Evolutionary conservation across 225 moss, liverwort and hornwort genomes (phyloP).

Genomic region (Rhytidiadelphus loreus): DNA sequence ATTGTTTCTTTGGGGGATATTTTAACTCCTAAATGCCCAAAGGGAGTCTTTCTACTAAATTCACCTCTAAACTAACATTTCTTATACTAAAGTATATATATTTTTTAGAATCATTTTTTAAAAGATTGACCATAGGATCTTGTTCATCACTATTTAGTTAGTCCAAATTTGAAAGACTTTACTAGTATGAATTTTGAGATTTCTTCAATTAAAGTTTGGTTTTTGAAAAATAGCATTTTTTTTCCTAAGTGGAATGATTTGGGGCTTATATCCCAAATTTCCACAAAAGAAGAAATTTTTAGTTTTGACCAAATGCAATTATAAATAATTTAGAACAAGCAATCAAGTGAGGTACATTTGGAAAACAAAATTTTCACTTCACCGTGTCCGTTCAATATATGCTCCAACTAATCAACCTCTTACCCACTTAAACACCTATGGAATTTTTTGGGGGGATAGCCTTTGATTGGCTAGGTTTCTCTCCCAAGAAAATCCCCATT

Average conservation of each 20-base stretch:
- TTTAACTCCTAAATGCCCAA: rapidly evolving
- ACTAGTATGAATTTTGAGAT: rapidly evolving
- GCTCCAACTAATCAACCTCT: rapidly evolving
- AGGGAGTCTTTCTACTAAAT: neutral
- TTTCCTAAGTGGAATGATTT: rapidly evolving
- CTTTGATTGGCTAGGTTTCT: neutral
- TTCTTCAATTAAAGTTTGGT: neutral
- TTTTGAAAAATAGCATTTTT: neutral
- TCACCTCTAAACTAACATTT: neutral
- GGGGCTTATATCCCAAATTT: too few relatives aligned
- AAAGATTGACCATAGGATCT: neutral
- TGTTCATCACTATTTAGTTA: neutral
- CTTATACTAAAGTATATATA: rapidly evolving
- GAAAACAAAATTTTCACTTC: neutral
- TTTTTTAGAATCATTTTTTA: neutral
- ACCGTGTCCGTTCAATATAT: neutral
- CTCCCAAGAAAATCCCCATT: neutral
- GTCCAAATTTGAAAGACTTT: neutral
- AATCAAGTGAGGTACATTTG: neutral
- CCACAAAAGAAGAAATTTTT: rapidly evolving
- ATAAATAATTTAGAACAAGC: rapidly evolving
- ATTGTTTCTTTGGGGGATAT: neutral
- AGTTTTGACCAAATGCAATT: too few relatives aligned
- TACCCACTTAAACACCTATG: rapidly evolving
- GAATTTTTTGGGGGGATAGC: neutral